phyloP scores from a whole-genome alignment of 306 rosid genomes.

The Carpinus viminea region DNA sequence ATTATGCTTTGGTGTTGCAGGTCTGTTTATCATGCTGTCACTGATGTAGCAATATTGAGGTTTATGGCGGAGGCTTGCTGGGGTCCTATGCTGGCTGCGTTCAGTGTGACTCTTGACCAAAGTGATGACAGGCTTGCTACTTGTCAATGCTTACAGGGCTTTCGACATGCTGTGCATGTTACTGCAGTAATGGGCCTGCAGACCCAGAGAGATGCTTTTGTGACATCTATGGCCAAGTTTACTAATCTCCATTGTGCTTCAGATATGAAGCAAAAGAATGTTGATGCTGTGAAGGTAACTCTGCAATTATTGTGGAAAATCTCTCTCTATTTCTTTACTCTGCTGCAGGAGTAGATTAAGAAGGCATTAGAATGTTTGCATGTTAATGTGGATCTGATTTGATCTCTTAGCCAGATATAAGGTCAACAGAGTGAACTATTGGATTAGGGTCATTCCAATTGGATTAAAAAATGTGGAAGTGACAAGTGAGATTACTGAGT shows the following conservation, averaged over 20 bases:
- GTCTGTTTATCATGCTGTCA: constrained; percentile 84
- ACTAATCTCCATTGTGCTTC: constrained; percentile 96
- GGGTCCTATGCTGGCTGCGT: constrained; percentile 99
- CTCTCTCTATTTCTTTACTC: constrained; percentile 20
- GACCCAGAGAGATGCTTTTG: constrained; percentile 98
- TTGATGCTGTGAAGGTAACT: constrained; percentile 95
- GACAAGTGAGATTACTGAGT: background rate
- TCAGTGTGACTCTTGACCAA: constrained; percentile 98
- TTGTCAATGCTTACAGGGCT: constrained; percentile 85
- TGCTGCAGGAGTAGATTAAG: constrained; percentile 8
- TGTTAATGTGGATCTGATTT: constrained; percentile 9
- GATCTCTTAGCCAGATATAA: background rate
- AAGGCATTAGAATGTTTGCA: constrained; percentile 16
- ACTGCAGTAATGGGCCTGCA: constrained; percentile 97
- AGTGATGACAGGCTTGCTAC: constrained; percentile 95
- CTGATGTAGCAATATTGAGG: constrained; percentile 92
- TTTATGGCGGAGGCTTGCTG: constrained; percentile 99
- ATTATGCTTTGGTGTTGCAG: constrained; percentile 51
- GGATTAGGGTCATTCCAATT: background rate
- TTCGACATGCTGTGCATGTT: constrained; percentile 91
- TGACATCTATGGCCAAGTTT: constrained; percentile 97
- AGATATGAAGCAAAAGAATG: constrained; percentile 98
- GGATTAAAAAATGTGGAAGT: background rate
- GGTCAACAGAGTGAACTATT: background rate
- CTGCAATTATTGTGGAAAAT: constrained; percentile 22